These are phyloP conservation scores for Gentiana dahurica DNA, from an alignment of 257 asterid species.

Conservation along the genomic window DNA sequence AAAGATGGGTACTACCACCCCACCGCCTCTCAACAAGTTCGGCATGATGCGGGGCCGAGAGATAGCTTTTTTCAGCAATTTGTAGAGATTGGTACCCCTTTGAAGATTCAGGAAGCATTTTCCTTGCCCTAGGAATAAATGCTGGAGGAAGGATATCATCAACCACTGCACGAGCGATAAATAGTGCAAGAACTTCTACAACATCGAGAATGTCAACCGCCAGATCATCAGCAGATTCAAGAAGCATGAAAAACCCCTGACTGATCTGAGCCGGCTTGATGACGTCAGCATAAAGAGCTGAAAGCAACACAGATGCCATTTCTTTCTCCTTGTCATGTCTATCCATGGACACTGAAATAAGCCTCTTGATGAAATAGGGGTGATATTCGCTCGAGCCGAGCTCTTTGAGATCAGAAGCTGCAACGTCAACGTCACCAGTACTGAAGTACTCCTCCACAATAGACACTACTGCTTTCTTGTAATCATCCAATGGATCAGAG, in stretches of 20 bases:
- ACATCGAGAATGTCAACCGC: slow-evolving; percentile 83
- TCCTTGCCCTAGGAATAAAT: slow-evolving; percentile 68
- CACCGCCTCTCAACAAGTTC: slow-evolving; percentile 93
- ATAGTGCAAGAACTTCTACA: slow-evolving; percentile 81
- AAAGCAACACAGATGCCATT: slow-evolving; percentile 96
- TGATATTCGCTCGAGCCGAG: slow-evolving; percentile 80
- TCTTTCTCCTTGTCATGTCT: slow-evolving; percentile 94
- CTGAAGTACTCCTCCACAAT: slow-evolving; percentile 82
- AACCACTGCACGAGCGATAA: slow-evolving; percentile 90
- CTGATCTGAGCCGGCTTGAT: slow-evolving; percentile 64
- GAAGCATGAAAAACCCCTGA: slow-evolving; percentile 73
- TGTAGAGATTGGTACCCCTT: slow-evolving; percentile 73
- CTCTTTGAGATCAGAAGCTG: slow-evolving; percentile 82
- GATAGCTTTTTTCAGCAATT: slow-evolving; percentile 87
- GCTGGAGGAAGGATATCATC: slow-evolving; percentile 96
- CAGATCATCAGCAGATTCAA: slow-evolving; percentile 93
- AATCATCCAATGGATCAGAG: slow-evolving; percentile 64
- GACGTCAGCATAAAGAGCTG: slow-evolving; percentile 82
- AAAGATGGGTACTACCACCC: slow-evolving; percentile 97
- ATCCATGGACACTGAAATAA: slow-evolving; percentile 94
- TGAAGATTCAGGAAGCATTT: slow-evolving; percentile 60
- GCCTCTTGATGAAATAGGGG: slow-evolving; percentile 85
- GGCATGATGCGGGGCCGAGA: slow-evolving; percentile 97
- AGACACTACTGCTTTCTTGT: slow-evolving; percentile 76
- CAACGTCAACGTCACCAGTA: slow-evolving; percentile 80